Base-by-base conservation (phyloP, 371 early-diverging fungal genomes). In the Astathelohania contejeani region DNA sequence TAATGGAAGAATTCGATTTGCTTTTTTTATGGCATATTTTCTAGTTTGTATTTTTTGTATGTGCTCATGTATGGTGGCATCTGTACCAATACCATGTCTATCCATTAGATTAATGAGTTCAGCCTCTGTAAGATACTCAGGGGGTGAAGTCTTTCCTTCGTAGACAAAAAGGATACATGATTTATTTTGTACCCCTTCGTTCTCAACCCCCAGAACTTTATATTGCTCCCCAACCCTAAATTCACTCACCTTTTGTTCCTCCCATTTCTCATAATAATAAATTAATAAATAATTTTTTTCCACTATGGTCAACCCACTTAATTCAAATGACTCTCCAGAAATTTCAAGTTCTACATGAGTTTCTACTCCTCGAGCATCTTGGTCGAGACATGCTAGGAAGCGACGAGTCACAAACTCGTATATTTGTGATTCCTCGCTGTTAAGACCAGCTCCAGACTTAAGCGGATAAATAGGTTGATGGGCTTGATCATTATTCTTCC, bases 391-490 rank as follows among this genome's bases (percentile, higher is more conserved):
- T 1, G 86, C 99, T 3, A 95, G 74, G 66, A 93, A 96, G 26
- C 94, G 76, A 3, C 95, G 77, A 0, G 82, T 76, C 29, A 96
- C 78, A 62, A 86, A 88, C 38, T 98, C 92, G 70, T 83, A 96
- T 0, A 98, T 79, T 6, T 75, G 71, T 47, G 74, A 72, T 3
- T 86, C 82, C 1, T 82, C 83, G 0, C 65, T 65, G 0, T 27
- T 39, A 25, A 92, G 72, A 14, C 72, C 78, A 7, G 59, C 51
- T 2, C 80, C 81, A 19, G 77, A 77, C 18, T 77, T 81, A 0
- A 87, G 82, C 0, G 99, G 97, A 71, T 98, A 95, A 61, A 98
- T 96, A 0, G 99, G 99, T 4, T 91, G 91, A 81, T 98, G 99
- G 0, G 99, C 95, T 65, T 88, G 82, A 73, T 98, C 99, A 63